phyloP scores from a whole-genome alignment of 2,329 filamentous ascomycete genomes.

The Tetracladium maxilliforme region DNA sequence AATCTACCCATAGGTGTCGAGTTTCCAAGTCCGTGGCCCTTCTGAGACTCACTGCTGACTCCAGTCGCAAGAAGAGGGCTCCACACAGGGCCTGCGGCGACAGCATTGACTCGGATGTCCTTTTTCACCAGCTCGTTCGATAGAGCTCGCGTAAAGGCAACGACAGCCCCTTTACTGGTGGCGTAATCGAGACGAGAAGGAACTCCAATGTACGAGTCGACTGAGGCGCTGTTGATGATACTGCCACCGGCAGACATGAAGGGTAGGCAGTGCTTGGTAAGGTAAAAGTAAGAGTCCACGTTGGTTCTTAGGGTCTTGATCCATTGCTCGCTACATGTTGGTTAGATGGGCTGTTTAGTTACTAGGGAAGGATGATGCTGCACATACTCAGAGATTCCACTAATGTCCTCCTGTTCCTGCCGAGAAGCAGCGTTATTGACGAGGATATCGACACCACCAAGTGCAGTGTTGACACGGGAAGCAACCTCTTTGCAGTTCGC shows the following conservation, averaged over 20 bases:
- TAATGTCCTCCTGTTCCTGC: neutral
- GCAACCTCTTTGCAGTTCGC: slow-evolving; percentile 30
- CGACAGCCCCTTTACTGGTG: slow-evolving; percentile 62
- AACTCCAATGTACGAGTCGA: slow-evolving; percentile 72
- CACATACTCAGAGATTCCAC: slow-evolving; percentile 1
- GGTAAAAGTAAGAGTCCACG: slow-evolving; percentile 69
- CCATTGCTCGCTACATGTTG: slow-evolving; percentile 78
- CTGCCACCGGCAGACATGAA: slow-evolving; percentile 59
- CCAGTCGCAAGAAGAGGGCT: slow-evolving; percentile 61
- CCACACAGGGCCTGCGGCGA: slow-evolving; percentile 70
- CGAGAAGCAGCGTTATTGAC: slow-evolving; percentile 41
- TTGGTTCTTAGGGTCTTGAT: slow-evolving; percentile 67
- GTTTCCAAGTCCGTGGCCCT: no score
- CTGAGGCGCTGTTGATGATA: slow-evolving; percentile 77
- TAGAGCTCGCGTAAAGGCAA: slow-evolving; percentile 65
- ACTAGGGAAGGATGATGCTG: slow-evolving; percentile 34
- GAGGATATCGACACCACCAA: slow-evolving; percentile 29
- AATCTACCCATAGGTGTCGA: slow-evolving; percentile 62
- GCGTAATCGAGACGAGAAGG: slow-evolving; percentile 75
- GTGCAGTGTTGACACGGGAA: slow-evolving; percentile 9
- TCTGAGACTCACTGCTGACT: slow-evolving; percentile 55
- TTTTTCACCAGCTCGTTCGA: slow-evolving; percentile 59
- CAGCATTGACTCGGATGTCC: slow-evolving; percentile 65
- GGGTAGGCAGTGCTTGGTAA: slow-evolving; percentile 61
- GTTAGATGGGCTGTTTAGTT: no score